These are phyloP conservation scores for Babesia caballi DNA, from an alignment of 169 alveolate species.

Conservation along the genomic window DNA sequence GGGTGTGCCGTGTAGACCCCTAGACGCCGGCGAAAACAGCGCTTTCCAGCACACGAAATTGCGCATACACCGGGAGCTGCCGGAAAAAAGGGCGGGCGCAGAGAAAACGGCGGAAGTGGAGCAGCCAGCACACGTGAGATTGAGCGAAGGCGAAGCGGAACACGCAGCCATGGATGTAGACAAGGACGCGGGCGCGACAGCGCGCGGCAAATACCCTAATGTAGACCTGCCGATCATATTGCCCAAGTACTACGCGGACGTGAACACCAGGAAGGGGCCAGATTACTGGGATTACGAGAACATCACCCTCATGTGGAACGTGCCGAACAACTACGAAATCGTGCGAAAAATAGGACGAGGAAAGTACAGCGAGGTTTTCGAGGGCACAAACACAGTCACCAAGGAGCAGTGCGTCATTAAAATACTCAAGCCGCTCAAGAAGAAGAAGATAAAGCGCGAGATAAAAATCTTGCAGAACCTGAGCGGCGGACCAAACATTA, in stretches of 20 bases:
- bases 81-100: too few species aligned
- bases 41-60: not conserved
- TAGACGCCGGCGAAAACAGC: not conserved
- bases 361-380: constrained; percentile 97
- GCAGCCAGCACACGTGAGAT: too few species aligned
- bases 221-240: constrained; percentile 50
- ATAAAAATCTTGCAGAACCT: constrained; percentile 92
- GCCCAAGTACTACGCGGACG: constrained; percentile 77
- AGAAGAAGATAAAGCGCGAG: constrained; percentile 95
- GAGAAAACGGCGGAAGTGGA: too few species aligned
- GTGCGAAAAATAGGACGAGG: constrained; percentile 98
- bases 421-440: constrained; percentile 95
- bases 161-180: constrained; percentile 12
- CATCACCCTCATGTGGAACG: constrained; percentile 85
- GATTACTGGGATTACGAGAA: constrained; percentile 92
- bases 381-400: constrained; percentile 83
- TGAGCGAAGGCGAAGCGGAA: not conserved
- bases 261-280: constrained; percentile 82
- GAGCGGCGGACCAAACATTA: constrained; percentile 94
- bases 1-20: constrained; percentile 15
- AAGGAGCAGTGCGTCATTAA: constrained; percentile 89
- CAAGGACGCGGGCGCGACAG: constrained; percentile 19
- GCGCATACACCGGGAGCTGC: not conserved
- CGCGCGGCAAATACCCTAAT: constrained; percentile 26
- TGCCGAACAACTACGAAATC: constrained; percentile 91